A percentile compares a stretch with the other conserved stretches of the same genome.
Conservation (phyloP, 345 rosid genomes). For the Eucalyptus sideroxylon region DNA sequence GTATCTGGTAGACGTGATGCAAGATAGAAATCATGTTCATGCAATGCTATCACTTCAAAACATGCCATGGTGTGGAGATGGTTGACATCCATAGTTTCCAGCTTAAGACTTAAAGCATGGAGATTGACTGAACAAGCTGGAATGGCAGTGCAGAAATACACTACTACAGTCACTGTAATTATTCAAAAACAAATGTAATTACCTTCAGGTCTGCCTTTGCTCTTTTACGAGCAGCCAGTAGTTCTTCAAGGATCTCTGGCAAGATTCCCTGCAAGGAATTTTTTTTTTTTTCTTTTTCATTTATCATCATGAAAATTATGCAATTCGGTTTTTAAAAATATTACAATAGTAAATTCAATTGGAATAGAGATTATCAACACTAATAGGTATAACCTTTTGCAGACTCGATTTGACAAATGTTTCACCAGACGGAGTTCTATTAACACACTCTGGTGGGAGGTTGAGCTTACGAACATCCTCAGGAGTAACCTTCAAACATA, state of each 20-base stretch:
- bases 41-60: neutral
- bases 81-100: neutral
- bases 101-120: neutral
- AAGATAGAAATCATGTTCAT: neutral
- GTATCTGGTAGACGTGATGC: neutral
- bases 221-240: slow-evolving; percentile 83
- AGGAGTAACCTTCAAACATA: slow-evolving; percentile 58
- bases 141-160: neutral
- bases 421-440: slow-evolving; percentile 91
- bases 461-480: slow-evolving; percentile 81
- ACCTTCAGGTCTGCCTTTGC: slow-evolving; percentile 97
- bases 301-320: neutral
- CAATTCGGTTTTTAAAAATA: neutral
- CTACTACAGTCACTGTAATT: neutral
- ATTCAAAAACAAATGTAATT: neutral
- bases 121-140: neutral
- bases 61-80: neutral
- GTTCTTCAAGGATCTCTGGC: slow-evolving; percentile 98
- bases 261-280: slow-evolving; percentile 71
- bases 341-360: neutral
- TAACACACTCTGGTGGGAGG: slow-evolving; percentile 73
- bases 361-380: neutral
- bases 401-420: slow-evolving; percentile 78
- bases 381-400: slow-evolving; percentile 53
- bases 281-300: neutral